Percentiles rank a stretch among this genome's conserved stretches.
These are phyloP conservation scores for Rubia balearica DNA, from an alignment of 305 asterid genomes.

Conservation along the genomic window DNA sequence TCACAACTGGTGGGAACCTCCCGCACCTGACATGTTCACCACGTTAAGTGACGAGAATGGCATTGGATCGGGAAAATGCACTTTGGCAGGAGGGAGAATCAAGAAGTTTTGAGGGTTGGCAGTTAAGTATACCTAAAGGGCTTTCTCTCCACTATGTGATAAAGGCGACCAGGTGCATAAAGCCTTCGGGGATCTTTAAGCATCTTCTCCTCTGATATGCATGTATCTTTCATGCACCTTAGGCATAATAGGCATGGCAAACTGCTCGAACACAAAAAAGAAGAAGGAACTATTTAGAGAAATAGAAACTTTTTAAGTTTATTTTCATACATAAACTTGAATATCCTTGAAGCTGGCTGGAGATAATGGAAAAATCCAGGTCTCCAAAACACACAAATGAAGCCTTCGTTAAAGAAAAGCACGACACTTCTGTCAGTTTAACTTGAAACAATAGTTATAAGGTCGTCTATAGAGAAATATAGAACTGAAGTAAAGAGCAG, in stretches of 20 bases:
- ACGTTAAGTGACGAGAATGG: background rate
- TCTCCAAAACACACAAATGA: background rate
- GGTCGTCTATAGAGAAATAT: background rate
- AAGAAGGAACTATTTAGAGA: background rate
- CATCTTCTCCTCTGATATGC: slow-evolving; percentile 69
- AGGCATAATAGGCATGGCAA: slow-evolving; percentile 83
- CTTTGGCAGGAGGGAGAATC: background rate
- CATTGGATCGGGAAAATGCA: background rate
- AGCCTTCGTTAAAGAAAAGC: background rate
- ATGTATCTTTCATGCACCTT: slow-evolving; percentile 77
- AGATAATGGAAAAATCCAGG: background rate
- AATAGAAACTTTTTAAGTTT: background rate
- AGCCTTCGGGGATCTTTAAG: slow-evolving; percentile 78
- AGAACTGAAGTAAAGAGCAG: background rate
- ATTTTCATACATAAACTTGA: background rate
- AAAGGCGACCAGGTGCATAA: slow-evolving; percentile 90
- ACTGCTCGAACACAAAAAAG: slow-evolving; percentile 30
- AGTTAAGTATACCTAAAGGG: slow-evolving; percentile 52
- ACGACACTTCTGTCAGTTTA: background rate
- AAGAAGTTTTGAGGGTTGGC: background rate
- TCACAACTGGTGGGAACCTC: slow-evolving; percentile 81
- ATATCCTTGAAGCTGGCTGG: background rate
- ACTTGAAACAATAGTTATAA: background rate
- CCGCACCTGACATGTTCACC: slow-evolving; percentile 42
- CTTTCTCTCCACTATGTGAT: slow-evolving; percentile 85